These are phyloP conservation scores for Pseudogymnoascus sp. DNA, from an alignment of 2,329 filamentous ascomycete genomes.

Conservation along the genomic window DNA sequence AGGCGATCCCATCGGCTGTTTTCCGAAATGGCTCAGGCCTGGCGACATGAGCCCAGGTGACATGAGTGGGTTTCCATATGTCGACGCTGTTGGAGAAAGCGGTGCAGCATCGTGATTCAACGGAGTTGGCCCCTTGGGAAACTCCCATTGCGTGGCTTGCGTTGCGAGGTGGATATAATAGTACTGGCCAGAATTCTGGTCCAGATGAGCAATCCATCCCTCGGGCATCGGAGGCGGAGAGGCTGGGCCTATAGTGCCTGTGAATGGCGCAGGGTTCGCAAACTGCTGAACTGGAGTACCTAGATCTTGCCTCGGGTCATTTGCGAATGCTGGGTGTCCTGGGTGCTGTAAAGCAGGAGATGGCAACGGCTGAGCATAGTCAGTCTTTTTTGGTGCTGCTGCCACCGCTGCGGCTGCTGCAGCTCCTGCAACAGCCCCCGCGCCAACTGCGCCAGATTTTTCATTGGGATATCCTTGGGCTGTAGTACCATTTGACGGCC, in stretches of 20 bases:
- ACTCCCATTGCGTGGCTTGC: slow-evolving; percentile 97
- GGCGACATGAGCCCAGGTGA: slow-evolving; percentile 63
- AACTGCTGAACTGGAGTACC: slow-evolving; percentile 35
- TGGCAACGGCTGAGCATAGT: slow-evolving; percentile 32
- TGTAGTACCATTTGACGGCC: slow-evolving; percentile 33
- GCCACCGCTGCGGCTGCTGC: slow-evolving; percentile 22
- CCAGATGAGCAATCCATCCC: slow-evolving; percentile 95
- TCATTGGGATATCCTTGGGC: slow-evolving; percentile 65
- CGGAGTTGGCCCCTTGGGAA: slow-evolving; percentile 90
- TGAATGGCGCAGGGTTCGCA: slow-evolving; percentile 35
- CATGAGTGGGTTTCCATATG: slow-evolving; percentile 65
- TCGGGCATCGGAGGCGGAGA: slow-evolving; percentile 92
- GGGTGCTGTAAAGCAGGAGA: slow-evolving; percentile 42
- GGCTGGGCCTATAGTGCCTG: slow-evolving; percentile 51
- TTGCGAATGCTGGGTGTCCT: slow-evolving; percentile 84
- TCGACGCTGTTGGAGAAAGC: slow-evolving; percentile 72
- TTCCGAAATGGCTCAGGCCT: slow-evolving; percentile 47
- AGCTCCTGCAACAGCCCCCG: slow-evolving; percentile 21
- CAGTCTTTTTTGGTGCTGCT: slow-evolving; percentile 24
- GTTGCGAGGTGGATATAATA: slow-evolving; percentile 97
- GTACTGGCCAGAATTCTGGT: slow-evolving; percentile 93
- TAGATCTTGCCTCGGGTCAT: slow-evolving; percentile 58
- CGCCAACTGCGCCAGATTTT: slow-evolving; percentile 41
- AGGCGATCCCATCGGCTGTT: slow-evolving; percentile 68
- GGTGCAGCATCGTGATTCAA: slow-evolving; percentile 76